Percentiles rank a stretch among this genome's conserved stretches.
phyloP scores from a whole-genome alignment of 2,329 filamentous ascomycete species.

The Curvularia hawaiiensis region DNA sequence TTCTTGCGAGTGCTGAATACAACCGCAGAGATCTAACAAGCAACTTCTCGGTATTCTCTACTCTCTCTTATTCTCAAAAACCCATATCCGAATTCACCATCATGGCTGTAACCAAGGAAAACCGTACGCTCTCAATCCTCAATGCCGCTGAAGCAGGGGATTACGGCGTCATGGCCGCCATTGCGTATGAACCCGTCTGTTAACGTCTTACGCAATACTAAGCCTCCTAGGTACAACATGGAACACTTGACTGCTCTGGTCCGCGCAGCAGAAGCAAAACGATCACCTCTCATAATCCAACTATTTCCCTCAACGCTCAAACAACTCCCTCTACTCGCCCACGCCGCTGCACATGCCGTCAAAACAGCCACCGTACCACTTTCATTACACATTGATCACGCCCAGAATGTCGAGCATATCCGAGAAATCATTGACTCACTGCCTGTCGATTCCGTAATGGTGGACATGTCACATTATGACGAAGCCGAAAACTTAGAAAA shows the following conservation, averaged over 20 bases:
- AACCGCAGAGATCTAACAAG: neutral
- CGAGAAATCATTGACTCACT: constrained; percentile 53
- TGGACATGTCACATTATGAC: constrained; percentile 76
- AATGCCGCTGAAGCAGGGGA: constrained; percentile 60
- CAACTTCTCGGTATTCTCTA: neutral
- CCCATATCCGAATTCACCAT: neutral
- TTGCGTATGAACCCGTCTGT: constrained; percentile 31
- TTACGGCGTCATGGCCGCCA: constrained; percentile 62
- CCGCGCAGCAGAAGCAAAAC: constrained; percentile 41
- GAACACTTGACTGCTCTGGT: constrained; percentile 45
- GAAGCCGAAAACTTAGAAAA: constrained; percentile 71
- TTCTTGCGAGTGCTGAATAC: neutral
- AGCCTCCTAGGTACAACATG: constrained; percentile 38
- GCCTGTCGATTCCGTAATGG: constrained; percentile 74
- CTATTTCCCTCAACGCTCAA: constrained; percentile 66
- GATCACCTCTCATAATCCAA: constrained; percentile 45
- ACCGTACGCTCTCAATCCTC: constrained; percentile 55
- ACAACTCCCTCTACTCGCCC: constrained; percentile 61
- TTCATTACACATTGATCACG: constrained; percentile 55
- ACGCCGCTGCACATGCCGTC: constrained; percentile 51
- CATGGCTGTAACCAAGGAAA: constrained; percentile 28
- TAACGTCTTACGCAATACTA: neutral
- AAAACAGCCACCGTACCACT: constrained; percentile 50
- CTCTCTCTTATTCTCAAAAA: neutral
- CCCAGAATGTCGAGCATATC: constrained; percentile 52